Percentiles rank a stretch among this genome's conserved stretches.
Evolutionary conservation across 768 basidiomycete genomes (phyloP).

Genomic region (Kwoniella mangroviensis): DNA sequence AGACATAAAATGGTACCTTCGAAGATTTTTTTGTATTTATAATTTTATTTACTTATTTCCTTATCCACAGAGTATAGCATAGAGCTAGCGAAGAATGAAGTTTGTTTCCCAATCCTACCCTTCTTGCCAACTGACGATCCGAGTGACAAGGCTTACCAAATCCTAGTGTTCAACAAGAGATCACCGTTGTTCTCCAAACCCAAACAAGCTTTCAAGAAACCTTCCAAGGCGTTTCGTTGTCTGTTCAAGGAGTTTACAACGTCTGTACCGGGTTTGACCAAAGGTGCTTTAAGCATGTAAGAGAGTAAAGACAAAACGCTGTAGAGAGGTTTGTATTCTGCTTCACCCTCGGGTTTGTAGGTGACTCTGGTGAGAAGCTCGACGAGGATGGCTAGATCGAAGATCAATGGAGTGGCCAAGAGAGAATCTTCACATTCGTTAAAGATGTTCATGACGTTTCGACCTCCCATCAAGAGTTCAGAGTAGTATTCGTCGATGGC

Average conservation of each 20-base stretch:
- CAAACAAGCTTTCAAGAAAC: conserved; percentile 91
- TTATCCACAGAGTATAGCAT: conserved; percentile 1
- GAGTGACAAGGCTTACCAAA: conserved; percentile 67
- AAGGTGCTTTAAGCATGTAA: conserved; percentile 98
- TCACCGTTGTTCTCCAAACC: conserved; percentile 83
- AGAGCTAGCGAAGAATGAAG: conserved; percentile 25
- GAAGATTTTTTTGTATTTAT: conserved; percentile 13
- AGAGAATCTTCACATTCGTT: conserved; percentile 99
- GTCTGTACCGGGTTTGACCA: conserved; percentile 85
- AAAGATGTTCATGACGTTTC: conserved; percentile 84
- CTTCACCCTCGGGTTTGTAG: conserved; percentile 66
- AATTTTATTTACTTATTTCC: neutral
- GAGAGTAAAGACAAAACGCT: conserved; percentile 87
- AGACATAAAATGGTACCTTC: conserved; percentile 34
- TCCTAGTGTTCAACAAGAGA: conserved; percentile 80
- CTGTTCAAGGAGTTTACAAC: conserved; percentile 94
- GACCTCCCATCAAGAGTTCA: conserved; percentile 94
- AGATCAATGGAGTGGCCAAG: conserved; percentile 91
- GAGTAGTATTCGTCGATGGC: conserved; percentile 99
- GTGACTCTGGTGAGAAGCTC: conserved; percentile 91
- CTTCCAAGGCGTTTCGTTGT: conserved; percentile 91
- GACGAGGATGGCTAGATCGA: conserved; percentile 89
- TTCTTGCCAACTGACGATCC: neutral
- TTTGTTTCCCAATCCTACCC: neutral
- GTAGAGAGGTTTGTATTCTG: conserved; percentile 82